Conservation (phyloP, 441 rosid species). For the Jatropha multifida region DNA sequence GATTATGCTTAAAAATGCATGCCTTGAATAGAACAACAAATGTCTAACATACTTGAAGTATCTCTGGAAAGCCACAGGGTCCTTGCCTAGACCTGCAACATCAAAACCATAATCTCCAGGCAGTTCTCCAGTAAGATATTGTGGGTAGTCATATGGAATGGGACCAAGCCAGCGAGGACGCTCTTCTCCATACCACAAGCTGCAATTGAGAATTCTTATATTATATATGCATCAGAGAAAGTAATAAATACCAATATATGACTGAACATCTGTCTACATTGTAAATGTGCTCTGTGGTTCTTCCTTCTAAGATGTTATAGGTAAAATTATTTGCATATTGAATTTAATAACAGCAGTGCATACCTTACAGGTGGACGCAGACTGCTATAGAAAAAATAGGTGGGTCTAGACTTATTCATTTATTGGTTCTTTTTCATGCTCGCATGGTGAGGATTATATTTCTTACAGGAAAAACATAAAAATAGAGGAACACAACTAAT, state of each 20-base stretch:
- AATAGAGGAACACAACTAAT: no score
- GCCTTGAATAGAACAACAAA: not conserved
- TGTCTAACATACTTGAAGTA: slow-evolving; percentile 54
- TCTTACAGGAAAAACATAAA: not conserved
- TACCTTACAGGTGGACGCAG: not conserved
- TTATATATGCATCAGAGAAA: not conserved
- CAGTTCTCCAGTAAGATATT: slow-evolving; percentile 69
- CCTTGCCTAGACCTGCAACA: slow-evolving; percentile 71
- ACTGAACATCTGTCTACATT: not conserved
- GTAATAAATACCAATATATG: not conserved
- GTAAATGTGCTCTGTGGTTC: not conserved
- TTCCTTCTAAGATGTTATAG: not conserved
- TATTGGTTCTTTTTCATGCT: not conserved
- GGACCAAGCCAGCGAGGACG: slow-evolving; percentile 98
- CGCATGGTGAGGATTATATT: not conserved
- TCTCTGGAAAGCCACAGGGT: slow-evolving; percentile 55
- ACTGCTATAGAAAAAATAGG: not conserved
- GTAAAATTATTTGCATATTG: not conserved
- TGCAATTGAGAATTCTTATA: slow-evolving; percentile 33
- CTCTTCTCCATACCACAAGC: slow-evolving; percentile 82
- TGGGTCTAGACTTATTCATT: not conserved
- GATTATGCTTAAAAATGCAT: not conserved
- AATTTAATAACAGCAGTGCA: not conserved
- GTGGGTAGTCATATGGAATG: slow-evolving; percentile 69
- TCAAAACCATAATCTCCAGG: slow-evolving; percentile 98